phyloP scores from a whole-genome alignment of 306 rosid genomes.

The Spatholobus suberectus region DNA sequence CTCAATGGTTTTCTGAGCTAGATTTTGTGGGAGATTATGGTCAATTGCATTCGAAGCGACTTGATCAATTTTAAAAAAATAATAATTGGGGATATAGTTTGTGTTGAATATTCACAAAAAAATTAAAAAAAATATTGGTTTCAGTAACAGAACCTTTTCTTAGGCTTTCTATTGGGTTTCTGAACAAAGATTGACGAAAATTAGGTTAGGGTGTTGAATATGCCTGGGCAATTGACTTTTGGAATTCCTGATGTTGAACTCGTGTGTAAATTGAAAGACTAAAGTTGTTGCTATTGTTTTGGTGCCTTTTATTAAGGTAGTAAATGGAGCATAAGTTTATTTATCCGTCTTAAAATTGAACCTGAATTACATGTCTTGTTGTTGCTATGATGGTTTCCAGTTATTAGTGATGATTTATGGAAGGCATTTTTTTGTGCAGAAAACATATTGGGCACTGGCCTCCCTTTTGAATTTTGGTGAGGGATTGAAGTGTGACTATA shows the following conservation, averaged over 20 bases:
- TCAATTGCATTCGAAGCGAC: constrained; percentile 13
- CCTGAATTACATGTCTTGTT: not conserved
- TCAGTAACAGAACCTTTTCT: not conserved
- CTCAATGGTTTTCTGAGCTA: constrained; percentile 11
- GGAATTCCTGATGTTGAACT: not conserved
- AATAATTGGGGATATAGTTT: constrained; percentile 27
- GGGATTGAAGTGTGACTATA: constrained; percentile 43
- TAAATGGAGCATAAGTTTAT: constrained; percentile 3
- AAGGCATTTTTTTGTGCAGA: constrained; percentile 43
- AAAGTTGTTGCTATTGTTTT: constrained; percentile 19
- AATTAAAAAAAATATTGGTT: not conserved
- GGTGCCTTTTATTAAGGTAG: not conserved
- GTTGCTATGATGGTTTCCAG: constrained; percentile 19
- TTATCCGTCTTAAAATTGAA: constrained; percentile 3
- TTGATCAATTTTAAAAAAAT: not conserved
- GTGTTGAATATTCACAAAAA: not conserved
- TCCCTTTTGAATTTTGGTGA: constrained; percentile 41
- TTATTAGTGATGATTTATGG: constrained; percentile 35
- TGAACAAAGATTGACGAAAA: not conserved
- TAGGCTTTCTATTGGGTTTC: not conserved
- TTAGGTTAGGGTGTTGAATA: not conserved
- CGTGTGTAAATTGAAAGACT: not conserved
- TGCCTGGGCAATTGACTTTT: not conserved
- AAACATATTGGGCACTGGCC: constrained; percentile 41
- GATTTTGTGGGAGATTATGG: constrained; percentile 2